These are phyloP conservation scores for Cryphonectria japonica DNA, from an alignment of 2,329 filamentous ascomycete species.

Conservation along the genomic window DNA sequence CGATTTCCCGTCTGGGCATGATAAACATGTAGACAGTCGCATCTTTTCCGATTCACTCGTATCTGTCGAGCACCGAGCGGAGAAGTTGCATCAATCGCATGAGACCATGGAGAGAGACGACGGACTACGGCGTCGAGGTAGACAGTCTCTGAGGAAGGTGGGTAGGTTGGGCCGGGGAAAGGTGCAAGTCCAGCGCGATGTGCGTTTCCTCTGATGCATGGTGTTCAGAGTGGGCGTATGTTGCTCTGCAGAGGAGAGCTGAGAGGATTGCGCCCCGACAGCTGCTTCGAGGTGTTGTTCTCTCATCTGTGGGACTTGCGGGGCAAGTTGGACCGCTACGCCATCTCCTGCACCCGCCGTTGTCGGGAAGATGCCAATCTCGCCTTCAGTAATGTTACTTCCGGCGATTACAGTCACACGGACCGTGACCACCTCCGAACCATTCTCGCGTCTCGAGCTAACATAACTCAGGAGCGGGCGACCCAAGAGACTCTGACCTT, in stretches of 20 bases:
- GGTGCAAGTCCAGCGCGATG: not conserved
- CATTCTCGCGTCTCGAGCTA: not conserved
- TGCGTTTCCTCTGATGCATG: not conserved
- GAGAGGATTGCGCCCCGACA: not conserved
- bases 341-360: not conserved
- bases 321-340: not conserved
- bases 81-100: not conserved
- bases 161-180: not conserved
- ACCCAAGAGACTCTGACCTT: not conserved
- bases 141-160: constrained; percentile 3
- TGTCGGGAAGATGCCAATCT: not conserved
- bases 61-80: not conserved
- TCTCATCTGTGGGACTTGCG: not conserved
- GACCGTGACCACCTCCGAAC: not conserved
- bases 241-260: not conserved
- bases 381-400: not conserved
- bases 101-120: not conserved
- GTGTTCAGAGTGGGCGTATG: constrained; percentile 1
- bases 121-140: constrained; percentile 6
- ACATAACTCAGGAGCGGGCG: not conserved
- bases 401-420: not conserved
- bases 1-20: not conserved
- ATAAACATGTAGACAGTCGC: not conserved
- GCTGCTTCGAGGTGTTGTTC: not conserved
- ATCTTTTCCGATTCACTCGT: not conserved